Conservation (phyloP, 495 filamentous ascomycete genomes). For the Talaromyces adpressus region DNA sequence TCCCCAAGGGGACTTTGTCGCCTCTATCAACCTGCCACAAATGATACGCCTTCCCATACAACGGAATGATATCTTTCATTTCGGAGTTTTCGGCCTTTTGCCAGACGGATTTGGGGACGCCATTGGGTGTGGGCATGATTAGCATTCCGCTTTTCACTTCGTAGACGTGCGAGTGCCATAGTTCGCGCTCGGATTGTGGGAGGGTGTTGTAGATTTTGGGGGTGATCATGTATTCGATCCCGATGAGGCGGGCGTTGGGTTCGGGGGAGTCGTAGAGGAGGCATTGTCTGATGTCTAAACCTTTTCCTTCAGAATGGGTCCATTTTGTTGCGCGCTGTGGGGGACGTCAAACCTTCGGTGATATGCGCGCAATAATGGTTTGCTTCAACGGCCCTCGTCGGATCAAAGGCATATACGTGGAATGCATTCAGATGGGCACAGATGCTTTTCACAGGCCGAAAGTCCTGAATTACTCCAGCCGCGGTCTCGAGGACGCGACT, state of each 20-base stretch:
- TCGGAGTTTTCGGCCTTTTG: slow-evolving; percentile 70
- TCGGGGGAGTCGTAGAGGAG: slow-evolving; percentile 71
- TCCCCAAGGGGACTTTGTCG: slow-evolving; percentile 64
- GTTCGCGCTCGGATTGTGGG: slow-evolving; percentile 53
- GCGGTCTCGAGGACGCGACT: slow-evolving; percentile 60
- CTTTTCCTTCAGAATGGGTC: slow-evolving; percentile 4
- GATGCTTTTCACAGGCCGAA: slow-evolving; percentile 65
- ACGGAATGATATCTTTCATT: slow-evolving; percentile 62
- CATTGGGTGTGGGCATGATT: slow-evolving; percentile 65
- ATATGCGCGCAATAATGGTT: slow-evolving; percentile 85
- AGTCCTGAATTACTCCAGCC: slow-evolving; percentile 56
- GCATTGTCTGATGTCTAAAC: slow-evolving; percentile 65
- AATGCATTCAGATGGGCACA: slow-evolving; percentile 85
- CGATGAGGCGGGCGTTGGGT: slow-evolving; percentile 65
- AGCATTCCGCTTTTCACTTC: slow-evolving; percentile 86
- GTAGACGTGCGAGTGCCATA: slow-evolving; percentile 80
- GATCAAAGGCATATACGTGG: slow-evolving; percentile 70
- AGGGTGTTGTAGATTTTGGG: slow-evolving; percentile 62
- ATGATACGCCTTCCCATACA: slow-evolving; percentile 91
- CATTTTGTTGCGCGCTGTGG: background rate
- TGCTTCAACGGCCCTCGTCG: slow-evolving; percentile 60
- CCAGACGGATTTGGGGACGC: slow-evolving; percentile 41
- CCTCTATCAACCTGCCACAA: slow-evolving; percentile 86
- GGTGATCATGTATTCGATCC: slow-evolving; percentile 90
- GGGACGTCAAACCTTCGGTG: slow-evolving; percentile 45